phyloP scores from a whole-genome alignment of 768 basidiomycete genomes.

The Heimioporus sp. region DNA sequence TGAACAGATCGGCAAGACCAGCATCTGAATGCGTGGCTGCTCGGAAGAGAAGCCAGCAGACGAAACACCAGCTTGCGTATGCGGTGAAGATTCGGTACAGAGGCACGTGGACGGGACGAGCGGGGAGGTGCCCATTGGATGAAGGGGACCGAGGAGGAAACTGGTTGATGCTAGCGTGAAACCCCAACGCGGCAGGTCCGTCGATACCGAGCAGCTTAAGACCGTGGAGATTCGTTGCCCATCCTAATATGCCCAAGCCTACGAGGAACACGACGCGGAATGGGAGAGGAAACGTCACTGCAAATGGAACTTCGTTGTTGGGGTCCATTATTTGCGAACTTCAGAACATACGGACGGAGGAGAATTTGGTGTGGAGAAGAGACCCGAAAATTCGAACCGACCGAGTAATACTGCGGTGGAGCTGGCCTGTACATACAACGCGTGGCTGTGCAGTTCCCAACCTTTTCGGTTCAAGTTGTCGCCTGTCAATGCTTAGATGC shows the following conservation, averaged over 20 bases:
- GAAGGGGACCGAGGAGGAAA: conserved; percentile 22
- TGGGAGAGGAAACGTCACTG: conserved; percentile 78
- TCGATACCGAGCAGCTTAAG: conserved; percentile 76
- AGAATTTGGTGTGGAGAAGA: not conserved
- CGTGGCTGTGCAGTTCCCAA: too few relatives aligned
- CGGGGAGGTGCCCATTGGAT: conserved; percentile 22
- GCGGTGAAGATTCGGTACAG: conserved; percentile 65
- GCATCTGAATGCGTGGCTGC: conserved; percentile 55
- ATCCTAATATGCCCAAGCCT: conserved; percentile 79
- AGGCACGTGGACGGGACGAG: conserved; percentile 48
- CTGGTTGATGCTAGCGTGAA: conserved; percentile 27
- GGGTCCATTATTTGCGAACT: conserved; percentile 26
- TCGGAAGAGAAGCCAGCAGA: conserved; percentile 70
- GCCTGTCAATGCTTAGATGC: too few relatives aligned
- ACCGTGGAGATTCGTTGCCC: conserved; percentile 92
- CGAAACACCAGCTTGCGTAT: conserved; percentile 60
- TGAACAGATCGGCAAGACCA: too few relatives aligned
- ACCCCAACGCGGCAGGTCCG: conserved; percentile 65
- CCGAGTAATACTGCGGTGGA: too few relatives aligned
- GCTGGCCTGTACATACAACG: too few relatives aligned
- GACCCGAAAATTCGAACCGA: not conserved
- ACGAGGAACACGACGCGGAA: conserved; percentile 84
- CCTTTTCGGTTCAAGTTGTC: too few relatives aligned
- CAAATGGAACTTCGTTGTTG: conserved; percentile 40
- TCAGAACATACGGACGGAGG: conserved; percentile 7